These are phyloP conservation scores for Teratosphaeria viscida DNA, from an alignment of 2,329 filamentous ascomycete genomes.

Conservation along the genomic window DNA sequence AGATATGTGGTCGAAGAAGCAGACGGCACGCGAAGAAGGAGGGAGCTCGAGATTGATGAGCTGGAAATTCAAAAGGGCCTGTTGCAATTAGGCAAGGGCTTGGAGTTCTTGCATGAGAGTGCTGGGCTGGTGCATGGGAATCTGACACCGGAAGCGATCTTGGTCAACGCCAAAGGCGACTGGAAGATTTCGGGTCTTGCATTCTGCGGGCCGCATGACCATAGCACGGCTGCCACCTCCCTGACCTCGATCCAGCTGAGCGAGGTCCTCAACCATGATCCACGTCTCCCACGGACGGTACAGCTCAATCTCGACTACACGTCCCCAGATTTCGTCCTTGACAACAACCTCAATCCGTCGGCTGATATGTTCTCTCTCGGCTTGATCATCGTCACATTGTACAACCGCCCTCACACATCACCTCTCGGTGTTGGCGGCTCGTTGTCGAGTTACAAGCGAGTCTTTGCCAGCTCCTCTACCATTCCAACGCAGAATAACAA, in stretches of 20 bases:
- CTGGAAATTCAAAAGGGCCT: slow-evolving; percentile 95
- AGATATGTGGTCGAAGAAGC: slow-evolving; percentile 72
- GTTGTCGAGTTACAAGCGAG: slow-evolving; percentile 70
- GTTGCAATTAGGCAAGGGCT: slow-evolving; percentile 81
- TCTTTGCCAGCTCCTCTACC: slow-evolving; percentile 68
- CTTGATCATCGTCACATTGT: slow-evolving; percentile 75
- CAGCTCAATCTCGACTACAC: slow-evolving; percentile 89
- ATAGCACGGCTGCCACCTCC: slow-evolving; percentile 54
- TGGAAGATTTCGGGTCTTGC: slow-evolving; percentile 97
- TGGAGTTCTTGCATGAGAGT: slow-evolving; percentile 93
- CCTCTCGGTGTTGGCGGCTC: slow-evolving; percentile 76
- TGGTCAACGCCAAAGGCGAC: slow-evolving; percentile 94
- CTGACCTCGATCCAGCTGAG: slow-evolving; percentile 71
- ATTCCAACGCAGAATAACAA: slow-evolving; percentile 73
- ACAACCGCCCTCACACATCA: slow-evolving; percentile 87
- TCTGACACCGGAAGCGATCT: slow-evolving; percentile 82
- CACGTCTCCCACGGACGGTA: slow-evolving; percentile 67
- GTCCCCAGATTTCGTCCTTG: slow-evolving; percentile 87
- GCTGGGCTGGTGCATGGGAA: slow-evolving; percentile 91
- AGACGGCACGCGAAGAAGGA: slow-evolving; percentile 57
- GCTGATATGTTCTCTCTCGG: slow-evolving; percentile 93
- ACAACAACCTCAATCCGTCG: slow-evolving; percentile 72
- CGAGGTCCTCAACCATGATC: slow-evolving; percentile 76
- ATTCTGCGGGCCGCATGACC: slow-evolving; percentile 73
- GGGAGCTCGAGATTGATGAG: slow-evolving; percentile 90